These are phyloP conservation scores for Agrocybe praecox DNA, from an alignment of 768 basidiomycete species.

Conservation along the genomic window DNA sequence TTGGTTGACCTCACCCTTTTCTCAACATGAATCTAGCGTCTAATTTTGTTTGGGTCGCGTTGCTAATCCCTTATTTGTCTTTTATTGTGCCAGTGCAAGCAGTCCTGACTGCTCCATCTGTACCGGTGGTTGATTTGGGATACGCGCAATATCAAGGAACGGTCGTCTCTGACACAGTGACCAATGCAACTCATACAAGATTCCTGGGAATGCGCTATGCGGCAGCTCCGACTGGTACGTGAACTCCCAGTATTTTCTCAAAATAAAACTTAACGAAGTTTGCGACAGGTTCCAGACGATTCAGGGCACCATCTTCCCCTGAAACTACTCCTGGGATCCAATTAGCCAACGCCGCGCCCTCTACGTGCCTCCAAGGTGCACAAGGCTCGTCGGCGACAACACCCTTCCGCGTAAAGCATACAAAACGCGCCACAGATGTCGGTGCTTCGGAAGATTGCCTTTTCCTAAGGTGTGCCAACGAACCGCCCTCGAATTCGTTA, in stretches of 20 bases:
- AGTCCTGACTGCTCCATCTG: neutral
- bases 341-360: conserved; percentile 31
- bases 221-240: conserved; percentile 45
- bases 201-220: conserved; percentile 54
- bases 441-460: conserved; percentile 40
- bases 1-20: too few species aligned
- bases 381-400: conserved; percentile 30
- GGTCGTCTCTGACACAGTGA: conserved; percentile 13
- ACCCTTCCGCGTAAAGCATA: conserved; percentile 25
- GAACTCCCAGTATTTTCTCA: neutral
- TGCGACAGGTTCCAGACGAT: conserved; percentile 32
- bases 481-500: too few species aligned
- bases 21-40: neutral
- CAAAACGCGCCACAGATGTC: neutral
- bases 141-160: conserved; percentile 47
- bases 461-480: conserved; percentile 35
- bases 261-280: conserved; percentile 20
- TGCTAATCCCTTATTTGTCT: neutral
- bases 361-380: conserved; percentile 30
- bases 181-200: conserved; percentile 34
- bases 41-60: neutral
- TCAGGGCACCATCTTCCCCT: conserved; percentile 33
- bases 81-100: neutral
- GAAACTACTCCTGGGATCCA: conserved; percentile 27
- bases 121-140: conserved; percentile 42